Conservation (phyloP, 768 basidiomycete species). For the Chiua virens region DNA sequence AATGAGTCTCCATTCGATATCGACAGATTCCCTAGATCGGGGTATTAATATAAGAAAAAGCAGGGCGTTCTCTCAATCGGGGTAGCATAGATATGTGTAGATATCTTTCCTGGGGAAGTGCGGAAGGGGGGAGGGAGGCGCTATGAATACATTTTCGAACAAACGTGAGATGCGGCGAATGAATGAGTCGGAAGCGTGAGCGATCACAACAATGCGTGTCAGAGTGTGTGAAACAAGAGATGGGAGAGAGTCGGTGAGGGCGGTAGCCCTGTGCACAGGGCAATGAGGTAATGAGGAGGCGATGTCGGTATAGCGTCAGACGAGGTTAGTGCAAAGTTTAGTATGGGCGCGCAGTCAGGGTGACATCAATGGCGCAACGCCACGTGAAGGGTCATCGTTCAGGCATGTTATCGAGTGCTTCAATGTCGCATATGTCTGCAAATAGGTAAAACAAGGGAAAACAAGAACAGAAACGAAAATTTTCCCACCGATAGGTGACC, state of each 20-base stretch:
- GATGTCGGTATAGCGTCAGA: neutral
- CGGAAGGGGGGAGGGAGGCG: neutral
- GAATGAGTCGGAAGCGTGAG: slow-evolving; percentile 10
- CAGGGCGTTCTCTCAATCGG: neutral
- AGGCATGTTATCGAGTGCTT: slow-evolving; percentile 20
- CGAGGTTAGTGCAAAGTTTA: neutral
- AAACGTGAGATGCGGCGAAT: slow-evolving; percentile 23
- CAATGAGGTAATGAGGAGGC: neutral
- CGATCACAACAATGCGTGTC: slow-evolving; percentile 1
- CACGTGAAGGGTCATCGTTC: slow-evolving; percentile 19
- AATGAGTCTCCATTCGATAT: neutral
- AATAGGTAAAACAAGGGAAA: slow-evolving; percentile 3
- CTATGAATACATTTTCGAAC: slow-evolving; percentile 24
- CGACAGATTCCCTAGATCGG: slow-evolving; percentile 7
- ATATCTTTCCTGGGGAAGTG: slow-evolving; percentile 1
- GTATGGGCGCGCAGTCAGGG: neutral
- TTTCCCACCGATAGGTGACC: slow-evolving; percentile 32
- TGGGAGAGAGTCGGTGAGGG: neutral
- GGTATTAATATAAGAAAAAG: neutral
- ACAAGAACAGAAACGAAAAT: neutral
- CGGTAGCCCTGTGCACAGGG: neutral
- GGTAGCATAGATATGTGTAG: no score
- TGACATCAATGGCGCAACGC: neutral
- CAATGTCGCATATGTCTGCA: slow-evolving; percentile 30
- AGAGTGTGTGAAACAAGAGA: slow-evolving; percentile 1